Base-by-base conservation (phyloP, 768 basidiomycete species). In the Boletus speciosus region DNA sequence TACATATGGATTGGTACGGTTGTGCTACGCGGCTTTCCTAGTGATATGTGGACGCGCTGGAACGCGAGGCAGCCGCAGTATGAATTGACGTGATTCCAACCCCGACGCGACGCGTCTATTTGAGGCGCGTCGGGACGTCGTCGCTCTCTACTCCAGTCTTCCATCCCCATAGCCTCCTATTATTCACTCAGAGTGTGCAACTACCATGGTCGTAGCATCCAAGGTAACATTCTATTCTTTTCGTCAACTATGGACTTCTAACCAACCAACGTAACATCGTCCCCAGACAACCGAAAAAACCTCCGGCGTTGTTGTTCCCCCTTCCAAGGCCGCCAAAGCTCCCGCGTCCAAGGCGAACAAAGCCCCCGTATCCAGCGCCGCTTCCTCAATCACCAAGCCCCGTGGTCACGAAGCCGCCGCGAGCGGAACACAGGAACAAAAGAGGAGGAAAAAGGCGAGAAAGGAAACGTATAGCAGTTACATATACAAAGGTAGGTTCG, bases 401-500 rank as follows among this genome's bases (percentile, higher is more conserved):
- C 70, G 73, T 16, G 72, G 73, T 10, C 31, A 10, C 61, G 74
- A 58, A 59, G 49, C 9, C 3, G 15, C 48, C 51, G 63, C 59
- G 21, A 54, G 54, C 19, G 57, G 67, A 14, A 45, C 44, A 21
- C 21, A 36, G 23, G 78, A 77, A 65, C 74, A 71, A 66, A 82
- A 81, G 76, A 80, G 79, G 73, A 72, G 76, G 62, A 77, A 72
- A 66, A 85, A 83, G 76, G 63, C 74, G 23, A 73, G 81, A 54
- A 80, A 80, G 73, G 82, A 82, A 65, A 82, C 81, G 5, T 82
- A 81, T 69, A 77, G 78, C 62, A 78, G 80, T n/a, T 85, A 85
- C 74, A 83, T 86, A 63, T 82, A 81, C 73, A 81, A 80, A 66
- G 78, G 78, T 80, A 45, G 40, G 70, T 63, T 6, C 31, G 10